phyloP scores from a whole-genome alignment of 352 stramenopile genomes.

The Phytophthora parvispora region DNA sequence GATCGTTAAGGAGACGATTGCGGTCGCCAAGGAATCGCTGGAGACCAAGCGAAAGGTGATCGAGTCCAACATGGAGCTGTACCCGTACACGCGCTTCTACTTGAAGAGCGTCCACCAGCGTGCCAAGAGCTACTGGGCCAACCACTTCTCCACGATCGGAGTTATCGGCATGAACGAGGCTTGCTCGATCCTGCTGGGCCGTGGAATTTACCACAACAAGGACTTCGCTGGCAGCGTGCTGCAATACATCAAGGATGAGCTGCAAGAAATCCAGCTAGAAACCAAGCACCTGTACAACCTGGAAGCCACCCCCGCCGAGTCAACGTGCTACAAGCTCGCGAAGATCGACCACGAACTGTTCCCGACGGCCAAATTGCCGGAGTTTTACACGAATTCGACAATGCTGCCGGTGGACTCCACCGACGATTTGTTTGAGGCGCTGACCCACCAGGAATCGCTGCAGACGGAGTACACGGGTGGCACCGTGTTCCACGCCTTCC shows the following conservation, averaged over 20 bases:
- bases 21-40: constrained; percentile 36
- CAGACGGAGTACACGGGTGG: constrained; percentile 43
- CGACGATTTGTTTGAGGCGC: constrained; percentile 35
- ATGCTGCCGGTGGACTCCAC: constrained; percentile 43
- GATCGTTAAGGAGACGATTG: constrained; percentile 32
- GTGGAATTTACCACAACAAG: constrained; percentile 42
- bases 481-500: constrained; percentile 42
- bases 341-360: constrained; percentile 41
- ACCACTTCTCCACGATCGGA: constrained; percentile 44
- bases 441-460: constrained; percentile 39
- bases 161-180: constrained; percentile 44
- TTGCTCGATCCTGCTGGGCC: constrained; percentile 32
- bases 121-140: constrained; percentile 41
- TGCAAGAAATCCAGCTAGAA: constrained; percentile 39
- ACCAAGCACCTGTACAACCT: constrained; percentile 44
- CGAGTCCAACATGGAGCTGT: constrained; percentile 41
- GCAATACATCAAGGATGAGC: constrained; percentile 40
- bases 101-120: constrained; percentile 36
- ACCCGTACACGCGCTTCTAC: constrained; percentile 43
- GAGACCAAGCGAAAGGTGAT: constrained; percentile 40
- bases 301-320: constrained; percentile 41
- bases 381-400: constrained; percentile 45
- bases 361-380: constrained; percentile 20
- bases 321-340: constrained; percentile 42
- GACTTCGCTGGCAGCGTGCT: constrained; percentile 36